These are phyloP conservation scores for Simmondsia chinensis DNA, from an alignment of 148 eudicot genomes.

Conservation along the genomic window DNA sequence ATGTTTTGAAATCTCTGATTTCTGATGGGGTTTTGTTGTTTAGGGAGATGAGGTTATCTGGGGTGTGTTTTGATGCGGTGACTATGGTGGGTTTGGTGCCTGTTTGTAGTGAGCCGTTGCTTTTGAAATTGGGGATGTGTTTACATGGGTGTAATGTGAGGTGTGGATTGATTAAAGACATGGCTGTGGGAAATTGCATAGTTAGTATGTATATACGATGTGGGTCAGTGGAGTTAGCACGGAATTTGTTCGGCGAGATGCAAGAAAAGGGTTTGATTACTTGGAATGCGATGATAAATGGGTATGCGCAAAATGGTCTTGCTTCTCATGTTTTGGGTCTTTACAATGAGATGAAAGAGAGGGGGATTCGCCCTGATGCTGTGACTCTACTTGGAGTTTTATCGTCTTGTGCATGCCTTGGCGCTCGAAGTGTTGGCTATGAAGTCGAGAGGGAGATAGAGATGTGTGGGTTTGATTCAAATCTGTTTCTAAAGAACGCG, in stretches of 20 bases:
- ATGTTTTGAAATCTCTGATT: constrained; percentile 18
- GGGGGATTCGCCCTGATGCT: constrained; percentile 39
- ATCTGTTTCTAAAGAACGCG: constrained; percentile 43
- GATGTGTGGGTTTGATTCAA: constrained; percentile 24
- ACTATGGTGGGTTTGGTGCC: constrained; percentile 69
- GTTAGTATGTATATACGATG: constrained; percentile 59
- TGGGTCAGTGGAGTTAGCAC: constrained; percentile 40
- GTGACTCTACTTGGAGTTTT: constrained; percentile 68
- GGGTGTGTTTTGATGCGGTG: constrained; percentile 36
- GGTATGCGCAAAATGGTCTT: constrained; percentile 73
- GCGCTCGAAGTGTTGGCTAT: constrained; percentile 42
- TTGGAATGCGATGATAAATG: constrained; percentile 82
- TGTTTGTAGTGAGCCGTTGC: constrained; percentile 31
- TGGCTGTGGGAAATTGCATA: constrained; percentile 57
- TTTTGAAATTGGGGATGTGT: constrained; percentile 38
- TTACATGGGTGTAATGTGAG: constrained; percentile 42
- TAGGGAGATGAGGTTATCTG: constrained; percentile 34
- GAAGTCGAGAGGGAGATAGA: constrained; percentile 53
- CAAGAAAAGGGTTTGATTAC: constrained; percentile 53
- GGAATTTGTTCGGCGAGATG: constrained; percentile 48
- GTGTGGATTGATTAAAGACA: constrained; percentile 34
- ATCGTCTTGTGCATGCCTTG: constrained; percentile 75
- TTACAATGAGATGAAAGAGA: constrained; percentile 37
- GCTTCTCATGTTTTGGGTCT: constrained; percentile 50
- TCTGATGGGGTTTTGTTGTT: constrained; percentile 24